Conservation (phyloP, 805 yeast genomes). For the Ogataea chonburiensis region DNA sequence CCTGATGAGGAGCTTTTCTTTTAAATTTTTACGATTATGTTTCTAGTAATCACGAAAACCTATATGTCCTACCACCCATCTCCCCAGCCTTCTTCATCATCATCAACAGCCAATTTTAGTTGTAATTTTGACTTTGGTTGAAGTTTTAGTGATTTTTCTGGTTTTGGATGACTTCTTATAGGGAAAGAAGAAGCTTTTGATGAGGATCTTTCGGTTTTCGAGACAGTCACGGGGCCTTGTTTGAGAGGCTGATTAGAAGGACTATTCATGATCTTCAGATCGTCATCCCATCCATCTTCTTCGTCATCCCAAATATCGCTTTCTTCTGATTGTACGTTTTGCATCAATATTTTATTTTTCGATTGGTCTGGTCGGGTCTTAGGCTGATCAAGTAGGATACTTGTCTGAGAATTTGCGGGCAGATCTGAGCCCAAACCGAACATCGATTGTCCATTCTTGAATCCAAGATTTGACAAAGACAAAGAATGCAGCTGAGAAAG, state of each 20-base stretch:
- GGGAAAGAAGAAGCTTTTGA: neutral
- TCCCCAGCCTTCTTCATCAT: slow-evolving; percentile 44
- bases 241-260: no score
- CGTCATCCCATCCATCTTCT: slow-evolving; percentile 34
- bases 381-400: slow-evolving; percentile 21
- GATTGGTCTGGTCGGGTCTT: slow-evolving; percentile 5
- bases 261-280: no score
- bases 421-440: slow-evolving; percentile 20
- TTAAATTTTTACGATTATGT: slow-evolving; percentile 1
- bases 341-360: no score
- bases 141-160: slow-evolving; percentile 22
- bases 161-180: neutral
- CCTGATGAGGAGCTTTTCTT: slow-evolving; percentile 49
- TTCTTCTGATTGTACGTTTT: no score
- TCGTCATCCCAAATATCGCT: slow-evolving; percentile 3
- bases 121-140: slow-evolving; percentile 34
- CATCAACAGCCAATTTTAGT: slow-evolving; percentile 35
- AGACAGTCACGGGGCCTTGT: slow-evolving; percentile 22
- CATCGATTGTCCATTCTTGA: slow-evolving; percentile 17
- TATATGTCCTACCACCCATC: slow-evolving; percentile 5
- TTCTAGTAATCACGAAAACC: neutral
- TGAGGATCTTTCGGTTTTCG: neutral
- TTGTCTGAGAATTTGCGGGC: slow-evolving; percentile 18
- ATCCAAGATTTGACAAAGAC: slow-evolving; percentile 26
- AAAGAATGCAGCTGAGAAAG: slow-evolving; percentile 19